Evolutionary conservation across 2,329 filamentous ascomycete genomes (phyloP), one percentile per base, ranked within the genome.

Genomic region (Fusarium mundagurra): DNA sequence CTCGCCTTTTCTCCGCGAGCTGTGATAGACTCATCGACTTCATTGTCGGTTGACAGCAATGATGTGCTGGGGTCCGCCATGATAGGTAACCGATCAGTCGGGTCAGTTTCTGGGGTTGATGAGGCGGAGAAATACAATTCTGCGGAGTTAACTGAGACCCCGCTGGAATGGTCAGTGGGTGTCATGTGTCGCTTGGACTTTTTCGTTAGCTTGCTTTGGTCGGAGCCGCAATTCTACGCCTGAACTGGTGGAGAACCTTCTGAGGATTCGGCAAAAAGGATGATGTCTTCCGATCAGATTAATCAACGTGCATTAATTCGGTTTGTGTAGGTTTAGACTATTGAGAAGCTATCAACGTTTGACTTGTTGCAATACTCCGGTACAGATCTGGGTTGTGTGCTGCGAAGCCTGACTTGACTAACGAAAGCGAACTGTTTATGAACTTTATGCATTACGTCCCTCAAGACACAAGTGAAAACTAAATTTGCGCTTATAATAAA

Each of bases 101-200:
- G 60, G 51, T 33, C 41, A 14, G 6, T n/a, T 29, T 34, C 53
- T 63, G 53, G 61, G 41, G 39, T 39, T 39, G 27, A n/a, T n/a
- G 34, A 60, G 34, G 61, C 61, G 61, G 61, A 63, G 61, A 63
- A 60, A 63, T 59, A 63, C 10, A 34, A 5, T 18, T 18, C 20
- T 22, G n/a, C 45, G 57, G 33, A 38, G 24, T 31, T 36, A 39
- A 44, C 18, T 2, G 7, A 20, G 57, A 33, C 57, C 57, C 57
- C 57, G 57, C 44, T 38, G 20, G 7, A 27, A 10, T 39, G 9
- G 20, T 17, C 3, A 12, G 39, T n/a, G 12, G 5, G 43, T 5
- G 48, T 61, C 44, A 61, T 61, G 44, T 53, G 44, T 33, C 22
- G 18, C 18, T 36, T 51, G 24, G 33, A 12, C 20, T 41, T 55